These are phyloP conservation scores for Scutellaria baicalensis DNA, from an alignment of 257 asterid genomes.

Conservation along the genomic window DNA sequence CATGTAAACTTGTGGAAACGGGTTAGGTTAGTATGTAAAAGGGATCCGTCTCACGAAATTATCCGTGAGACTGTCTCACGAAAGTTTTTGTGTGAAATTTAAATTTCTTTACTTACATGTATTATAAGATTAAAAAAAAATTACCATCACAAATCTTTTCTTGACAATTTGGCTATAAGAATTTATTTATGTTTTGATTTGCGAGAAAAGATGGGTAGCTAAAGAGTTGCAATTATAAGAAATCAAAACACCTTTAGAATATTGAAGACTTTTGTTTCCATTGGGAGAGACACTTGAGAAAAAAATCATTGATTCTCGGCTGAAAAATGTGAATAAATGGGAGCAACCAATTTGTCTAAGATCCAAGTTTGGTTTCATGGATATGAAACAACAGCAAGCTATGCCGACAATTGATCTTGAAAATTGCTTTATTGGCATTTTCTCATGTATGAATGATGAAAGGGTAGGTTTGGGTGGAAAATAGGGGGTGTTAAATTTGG, in stretches of 20 bases:
- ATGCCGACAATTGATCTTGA: neutral
- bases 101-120: too few relatives aligned
- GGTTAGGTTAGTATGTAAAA: too few relatives aligned
- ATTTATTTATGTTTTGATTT: neutral
- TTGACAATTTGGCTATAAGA: neutral
- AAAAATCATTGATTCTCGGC: neutral
- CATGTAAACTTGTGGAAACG: too few relatives aligned
- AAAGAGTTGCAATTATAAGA: neutral
- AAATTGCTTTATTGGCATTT: neutral
- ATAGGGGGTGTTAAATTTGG: neutral
- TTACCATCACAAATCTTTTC: neutral
- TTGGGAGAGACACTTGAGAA: neutral
- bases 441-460: neutral
- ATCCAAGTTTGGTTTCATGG: neutral
- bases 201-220: neutral
- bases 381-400: neutral
- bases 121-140: too few relatives aligned
- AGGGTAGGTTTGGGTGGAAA: neutral
- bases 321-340: conserved; percentile 3
- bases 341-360: neutral
- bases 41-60: too few relatives aligned
- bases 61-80: too few relatives aligned
- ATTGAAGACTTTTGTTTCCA: neutral
- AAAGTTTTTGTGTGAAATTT: too few relatives aligned
- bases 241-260: neutral